Evolutionary conservation across 75 land plant species (phyloP), one percentile per base, ranked within the genome.

Genomic region (Ceratopteris richardii): DNA sequence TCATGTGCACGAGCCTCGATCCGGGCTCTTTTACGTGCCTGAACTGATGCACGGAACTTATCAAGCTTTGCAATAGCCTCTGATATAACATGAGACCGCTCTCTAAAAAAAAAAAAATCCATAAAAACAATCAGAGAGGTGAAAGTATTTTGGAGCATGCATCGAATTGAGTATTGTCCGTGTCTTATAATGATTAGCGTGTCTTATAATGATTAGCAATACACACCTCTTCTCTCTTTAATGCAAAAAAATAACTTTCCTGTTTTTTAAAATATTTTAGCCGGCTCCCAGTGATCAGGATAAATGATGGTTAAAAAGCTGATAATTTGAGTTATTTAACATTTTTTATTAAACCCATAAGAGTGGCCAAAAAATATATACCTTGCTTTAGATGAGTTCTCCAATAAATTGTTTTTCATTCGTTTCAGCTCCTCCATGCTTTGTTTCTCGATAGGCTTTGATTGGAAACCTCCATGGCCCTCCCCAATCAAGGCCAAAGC

Each of bases 361-460:
- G 14, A 40, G 42, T 14, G 14, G 14, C 14, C 42, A 40, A 40
- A 14, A 9, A 40, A 40, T 9, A 9, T 10, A 14, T 69, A 90
- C 96, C 76, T 83, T 27, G 93, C 93, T 53, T 67, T 69, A 1
- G 14, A 7, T 48, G 59, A 63, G 31, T 61, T 31, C 30, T 90
- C 92, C 33, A 25, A 6, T 1, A 87, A 40, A 52, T 75, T 75
- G 12, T 63, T 37, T 70, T 60, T 76, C 27, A 87, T 69, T 5
- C 77, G 85, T 25, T 74, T 90, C 19, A 90, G 58, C 36, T 87
- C 92, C 20, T 84, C 88, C 1, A 64, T 41, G 17, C 70, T 73
- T 24, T 65, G 67, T 25, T 69, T 63, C 64, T 75, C 69, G 28
- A 73, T 52, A 62, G 76, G 55, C 81, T 77, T 90, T n/a, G 63